These are phyloP conservation scores for Aphanomyces euteiches DNA, from an alignment of 352 stramenopile genomes.

Conservation along the genomic window DNA sequence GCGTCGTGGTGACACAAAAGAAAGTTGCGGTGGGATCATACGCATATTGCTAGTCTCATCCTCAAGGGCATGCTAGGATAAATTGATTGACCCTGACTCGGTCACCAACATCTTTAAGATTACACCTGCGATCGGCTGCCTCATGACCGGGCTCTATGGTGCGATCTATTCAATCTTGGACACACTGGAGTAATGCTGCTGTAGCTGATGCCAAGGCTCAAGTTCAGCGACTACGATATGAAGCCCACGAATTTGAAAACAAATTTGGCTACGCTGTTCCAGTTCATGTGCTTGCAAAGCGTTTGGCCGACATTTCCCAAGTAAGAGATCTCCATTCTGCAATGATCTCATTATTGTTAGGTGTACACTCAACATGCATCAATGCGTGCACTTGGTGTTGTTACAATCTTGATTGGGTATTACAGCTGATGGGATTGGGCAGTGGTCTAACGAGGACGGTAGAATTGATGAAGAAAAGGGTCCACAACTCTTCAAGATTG, in stretches of 20 bases:
- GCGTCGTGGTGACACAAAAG: constrained; percentile 97
- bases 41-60: constrained; percentile 19
- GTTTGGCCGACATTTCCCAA: constrained; percentile 97
- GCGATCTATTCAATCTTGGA: constrained; percentile 1
- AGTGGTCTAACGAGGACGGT: neutral
- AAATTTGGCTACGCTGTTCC: constrained; percentile 96
- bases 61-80: constrained; percentile 58
- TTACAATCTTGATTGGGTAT: constrained; percentile 93
- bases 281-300: constrained; percentile 91
- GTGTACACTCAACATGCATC: constrained; percentile 93
- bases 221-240: constrained; percentile 94
- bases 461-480: constrained; percentile 97
- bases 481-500: constrained; percentile 97
- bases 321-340: constrained; percentile 33
- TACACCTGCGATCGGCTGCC: constrained; percentile 91
- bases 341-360: constrained; percentile 9
- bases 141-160: constrained; percentile 93
- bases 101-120: constrained; percentile 97
- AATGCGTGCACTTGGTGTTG: constrained; percentile 94
- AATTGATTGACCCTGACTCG: constrained; percentile 92
- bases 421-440: neutral
- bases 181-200: neutral
- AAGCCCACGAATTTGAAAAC: constrained; percentile 97
- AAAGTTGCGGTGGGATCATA: constrained; percentile 89
- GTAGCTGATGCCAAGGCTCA: constrained; percentile 88